Evolutionary conservation across 768 basidiomycete species (phyloP).

Genomic region (Phanerochaete sordida): DNA sequence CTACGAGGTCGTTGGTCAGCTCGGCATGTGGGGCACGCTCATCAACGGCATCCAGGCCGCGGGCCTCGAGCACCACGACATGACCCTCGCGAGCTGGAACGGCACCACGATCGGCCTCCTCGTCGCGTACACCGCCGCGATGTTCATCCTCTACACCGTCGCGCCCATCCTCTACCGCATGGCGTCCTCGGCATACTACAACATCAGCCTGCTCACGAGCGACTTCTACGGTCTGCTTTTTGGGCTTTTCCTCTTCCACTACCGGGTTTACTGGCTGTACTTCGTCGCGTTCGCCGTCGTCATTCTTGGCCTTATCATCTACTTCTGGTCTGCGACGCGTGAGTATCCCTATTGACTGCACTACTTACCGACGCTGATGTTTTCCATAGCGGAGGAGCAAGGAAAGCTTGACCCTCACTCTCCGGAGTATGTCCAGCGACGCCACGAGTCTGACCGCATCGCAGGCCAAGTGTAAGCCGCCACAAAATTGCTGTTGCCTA

Average conservation of each 20-base stretch:
- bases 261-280: constrained; percentile 84
- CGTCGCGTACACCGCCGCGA: constrained; percentile 56
- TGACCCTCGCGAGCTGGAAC: constrained; percentile 69
- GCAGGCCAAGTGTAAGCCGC: constrained; percentile 12
- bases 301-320: constrained; percentile 68
- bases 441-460: constrained; percentile 6
- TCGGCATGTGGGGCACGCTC: constrained; percentile 82
- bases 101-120: constrained; percentile 58
- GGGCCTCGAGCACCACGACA: constrained; percentile 63
- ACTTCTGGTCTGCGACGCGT: constrained; percentile 88
- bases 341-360: constrained; percentile 29
- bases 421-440: constrained; percentile 49
- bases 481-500: not conserved
- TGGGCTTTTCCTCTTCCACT: constrained; percentile 65
- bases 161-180: constrained; percentile 84
- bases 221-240: constrained; percentile 88
- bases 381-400: constrained; percentile 62
- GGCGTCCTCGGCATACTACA: constrained; percentile 84
- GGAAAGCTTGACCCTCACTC: constrained; percentile 56
- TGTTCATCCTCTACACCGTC: constrained; percentile 83
- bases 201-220: constrained; percentile 80
- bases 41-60: constrained; percentile 80
- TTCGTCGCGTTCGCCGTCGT: constrained; percentile 76
- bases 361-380: not conserved
- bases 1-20: constrained; percentile 84